These are phyloP conservation scores for Vitis hybrid DNA, from an alignment of 177 flowering plant species.

Conservation along the genomic window DNA sequence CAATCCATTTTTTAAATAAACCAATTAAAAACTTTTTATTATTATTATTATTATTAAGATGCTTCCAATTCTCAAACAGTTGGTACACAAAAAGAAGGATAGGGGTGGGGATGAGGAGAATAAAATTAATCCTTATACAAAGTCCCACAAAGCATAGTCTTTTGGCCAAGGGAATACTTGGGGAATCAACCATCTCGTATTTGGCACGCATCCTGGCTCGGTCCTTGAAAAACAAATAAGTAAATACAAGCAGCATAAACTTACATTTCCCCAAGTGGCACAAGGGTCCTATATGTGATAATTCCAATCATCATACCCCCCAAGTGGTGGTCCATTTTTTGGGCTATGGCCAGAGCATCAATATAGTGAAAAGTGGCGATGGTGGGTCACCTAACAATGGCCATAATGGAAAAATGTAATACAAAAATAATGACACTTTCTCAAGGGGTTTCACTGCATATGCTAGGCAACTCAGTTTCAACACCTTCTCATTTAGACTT, in stretches of 20 bases:
- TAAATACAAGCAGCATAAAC: neutral
- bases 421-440: neutral
- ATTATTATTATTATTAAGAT: neutral
- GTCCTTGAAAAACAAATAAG: neutral
- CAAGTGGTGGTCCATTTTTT: conserved; percentile 9
- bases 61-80: neutral
- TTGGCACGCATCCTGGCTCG: neutral
- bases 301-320: conserved; percentile 6
- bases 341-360: conserved; percentile 10
- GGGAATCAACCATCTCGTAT: neutral
- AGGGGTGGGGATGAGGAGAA: neutral
- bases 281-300: neutral
- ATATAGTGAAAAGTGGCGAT: neutral
- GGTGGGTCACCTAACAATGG: conserved; percentile 19
- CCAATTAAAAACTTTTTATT: too few species aligned
- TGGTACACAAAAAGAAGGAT: neutral
- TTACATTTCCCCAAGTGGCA: conserved; percentile 2
- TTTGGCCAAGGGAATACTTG: neutral
- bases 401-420: neutral
- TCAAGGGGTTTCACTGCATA: neutral
- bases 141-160: conserved; percentile 7
- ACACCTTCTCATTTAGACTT: neutral
- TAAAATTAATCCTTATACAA: conserved; percentile 6
- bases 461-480: neutral
- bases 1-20: too few species aligned